These are phyloP conservation scores for Rhizopus sp. DNA, from an alignment of 371 early-diverging fungal genomes.

Conservation along the genomic window DNA sequence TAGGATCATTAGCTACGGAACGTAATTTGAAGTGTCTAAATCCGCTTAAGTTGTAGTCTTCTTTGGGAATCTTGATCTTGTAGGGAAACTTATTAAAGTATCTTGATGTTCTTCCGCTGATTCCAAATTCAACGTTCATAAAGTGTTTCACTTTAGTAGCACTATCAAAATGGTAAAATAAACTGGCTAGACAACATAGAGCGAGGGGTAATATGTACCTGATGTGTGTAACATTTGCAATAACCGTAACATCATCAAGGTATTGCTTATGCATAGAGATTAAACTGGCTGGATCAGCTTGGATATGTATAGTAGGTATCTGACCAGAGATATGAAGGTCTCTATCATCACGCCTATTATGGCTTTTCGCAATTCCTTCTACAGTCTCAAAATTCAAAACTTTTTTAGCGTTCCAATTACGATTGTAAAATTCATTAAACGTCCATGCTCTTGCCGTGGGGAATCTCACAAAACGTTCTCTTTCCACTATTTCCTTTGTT, in stretches of 20 bases:
- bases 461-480: conserved; percentile 16
- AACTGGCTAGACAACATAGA: background rate
- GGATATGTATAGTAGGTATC: conserved; percentile 36
- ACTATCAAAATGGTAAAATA: background rate
- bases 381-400: conserved; percentile 7
- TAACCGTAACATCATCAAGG: conserved; percentile 24
- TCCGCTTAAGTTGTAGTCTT: conserved; percentile 10
- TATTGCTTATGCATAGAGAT: conserved; percentile 28
- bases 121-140: conserved; percentile 20
- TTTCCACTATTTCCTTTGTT: conserved; percentile 8
- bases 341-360: conserved; percentile 12
- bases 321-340: conserved; percentile 27
- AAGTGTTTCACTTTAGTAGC: conserved; percentile 9
- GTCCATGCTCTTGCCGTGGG: background rate
- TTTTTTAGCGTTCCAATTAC: conserved; percentile 16
- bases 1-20: conserved; percentile 33
- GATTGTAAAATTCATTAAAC: conserved; percentile 23
- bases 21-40: conserved; percentile 26
- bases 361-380: conserved; percentile 5
- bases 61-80: conserved; percentile 29
- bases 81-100: conserved; percentile 34
- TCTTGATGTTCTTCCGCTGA: conserved; percentile 39
- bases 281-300: conserved; percentile 17
- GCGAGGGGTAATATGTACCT: conserved; percentile 16
- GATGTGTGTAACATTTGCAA: conserved; percentile 30